Evolutionary conservation across 140 eudicot species (phyloP).

Genomic region (Senecio squalidus): DNA sequence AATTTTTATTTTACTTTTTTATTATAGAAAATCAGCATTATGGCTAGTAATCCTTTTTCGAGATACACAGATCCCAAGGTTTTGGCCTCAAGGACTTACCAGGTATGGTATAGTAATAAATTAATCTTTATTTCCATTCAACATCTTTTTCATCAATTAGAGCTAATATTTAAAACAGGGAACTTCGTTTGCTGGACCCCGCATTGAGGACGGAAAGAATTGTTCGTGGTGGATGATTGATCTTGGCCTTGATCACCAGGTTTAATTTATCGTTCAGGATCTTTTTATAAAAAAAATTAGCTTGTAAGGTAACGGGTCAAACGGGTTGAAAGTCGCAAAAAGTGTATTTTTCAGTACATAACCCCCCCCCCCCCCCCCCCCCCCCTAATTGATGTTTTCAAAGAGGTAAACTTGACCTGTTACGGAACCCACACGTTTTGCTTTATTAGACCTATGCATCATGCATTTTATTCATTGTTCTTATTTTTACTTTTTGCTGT

Average conservation of each 20-base stretch:
- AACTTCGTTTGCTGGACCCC: constrained; percentile 89
- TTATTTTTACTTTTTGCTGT: constrained; percentile 7
- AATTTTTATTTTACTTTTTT: not conserved
- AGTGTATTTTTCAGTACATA: no score
- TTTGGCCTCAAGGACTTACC: constrained; percentile 89
- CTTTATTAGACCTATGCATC: no score
- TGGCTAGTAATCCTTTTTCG: constrained; percentile 89
- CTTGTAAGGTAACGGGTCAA: not conserved
- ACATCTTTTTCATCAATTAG: constrained; percentile 1
- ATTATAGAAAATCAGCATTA: constrained; percentile 75
- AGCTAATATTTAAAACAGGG: constrained; percentile 49
- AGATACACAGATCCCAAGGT: constrained; percentile 95
- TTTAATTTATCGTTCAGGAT: not conserved
- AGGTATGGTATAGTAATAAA: constrained; percentile 37
- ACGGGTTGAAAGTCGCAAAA: not conserved
- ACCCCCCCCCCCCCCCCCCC: no score
- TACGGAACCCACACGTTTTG: no score
- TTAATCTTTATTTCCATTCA: not conserved
- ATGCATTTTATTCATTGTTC: not conserved
- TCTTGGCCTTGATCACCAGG: constrained; percentile 91
- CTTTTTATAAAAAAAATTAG: not conserved
- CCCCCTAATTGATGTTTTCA: no score
- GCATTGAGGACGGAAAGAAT: constrained; percentile 71
- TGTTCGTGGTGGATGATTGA: constrained; percentile 98
- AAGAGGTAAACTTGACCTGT: not conserved